Evolutionary conservation across 2,329 filamentous ascomycete genomes (phyloP).

Genomic region (Aureobasidium pullulans): DNA sequence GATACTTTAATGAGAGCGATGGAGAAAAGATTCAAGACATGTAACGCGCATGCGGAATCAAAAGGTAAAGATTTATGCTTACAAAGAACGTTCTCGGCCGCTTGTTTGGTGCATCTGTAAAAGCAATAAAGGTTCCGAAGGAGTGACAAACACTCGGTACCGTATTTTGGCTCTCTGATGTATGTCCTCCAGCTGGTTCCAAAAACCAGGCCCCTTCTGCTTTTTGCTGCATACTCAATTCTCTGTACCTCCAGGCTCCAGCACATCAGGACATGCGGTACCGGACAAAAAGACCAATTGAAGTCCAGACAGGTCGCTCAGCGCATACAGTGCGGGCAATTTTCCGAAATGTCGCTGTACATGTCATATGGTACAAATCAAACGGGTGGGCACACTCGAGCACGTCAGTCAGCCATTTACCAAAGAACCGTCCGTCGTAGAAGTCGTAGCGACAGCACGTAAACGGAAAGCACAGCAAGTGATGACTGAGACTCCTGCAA

Average conservation of each 20-base stretch:
- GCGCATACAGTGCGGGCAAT: not conserved
- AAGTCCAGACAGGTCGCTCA: not conserved
- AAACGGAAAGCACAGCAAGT: not conserved
- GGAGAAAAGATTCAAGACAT: too few relatives aligned
- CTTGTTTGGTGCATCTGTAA: too few relatives aligned
- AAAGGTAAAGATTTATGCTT: not conserved
- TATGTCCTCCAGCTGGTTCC: too few relatives aligned
- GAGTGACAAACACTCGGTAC: too few relatives aligned
- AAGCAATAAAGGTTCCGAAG: too few relatives aligned
- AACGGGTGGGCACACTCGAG: not conserved
- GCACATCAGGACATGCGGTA: not conserved
- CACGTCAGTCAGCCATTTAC: not conserved
- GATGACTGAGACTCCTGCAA: not conserved
- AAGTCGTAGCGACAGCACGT: not conserved
- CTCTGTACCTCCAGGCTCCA: too few relatives aligned
- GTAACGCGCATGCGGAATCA: too few relatives aligned
- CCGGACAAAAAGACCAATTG: not conserved
- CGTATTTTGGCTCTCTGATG: too few relatives aligned
- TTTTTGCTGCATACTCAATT: too few relatives aligned
- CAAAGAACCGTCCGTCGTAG: not conserved
- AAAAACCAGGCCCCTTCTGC: too few relatives aligned
- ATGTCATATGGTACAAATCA: not conserved
- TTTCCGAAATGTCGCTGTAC: not conserved
- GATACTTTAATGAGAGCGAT: too few relatives aligned
- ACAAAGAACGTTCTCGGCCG: constrained; percentile 1